phyloP scores from a whole-genome alignment of 208 protist genomes.

The Leishmania tropica region DNA sequence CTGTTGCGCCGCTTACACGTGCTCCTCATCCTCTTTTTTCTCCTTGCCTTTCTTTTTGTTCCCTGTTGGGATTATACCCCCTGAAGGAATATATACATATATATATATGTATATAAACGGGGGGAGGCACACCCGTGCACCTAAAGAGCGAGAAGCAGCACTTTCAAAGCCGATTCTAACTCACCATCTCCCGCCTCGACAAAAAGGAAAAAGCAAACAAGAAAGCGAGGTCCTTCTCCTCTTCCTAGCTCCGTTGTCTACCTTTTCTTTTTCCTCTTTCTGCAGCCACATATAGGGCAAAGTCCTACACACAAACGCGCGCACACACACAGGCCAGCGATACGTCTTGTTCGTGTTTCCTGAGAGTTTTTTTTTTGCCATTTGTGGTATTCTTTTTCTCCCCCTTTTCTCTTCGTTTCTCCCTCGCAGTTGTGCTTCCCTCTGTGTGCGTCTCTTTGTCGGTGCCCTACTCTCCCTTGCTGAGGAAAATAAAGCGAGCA shows the following conservation, averaged over 20 bases:
- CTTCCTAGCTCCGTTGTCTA: neutral
- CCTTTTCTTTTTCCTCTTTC: neutral
- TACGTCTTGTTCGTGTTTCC: neutral
- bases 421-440: neutral
- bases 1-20: neutral
- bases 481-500: neutral
- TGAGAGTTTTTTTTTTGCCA: neutral
- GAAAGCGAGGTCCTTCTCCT: neutral
- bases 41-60: neutral
- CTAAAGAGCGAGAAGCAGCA: neutral
- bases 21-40: constrained; percentile 2
- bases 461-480: neutral
- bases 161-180: neutral
- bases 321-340: neutral
- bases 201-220: neutral
- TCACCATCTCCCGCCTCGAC: neutral
- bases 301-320: neutral
- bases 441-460: neutral
- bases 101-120: too few species aligned
- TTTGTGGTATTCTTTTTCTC: neutral
- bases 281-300: neutral
- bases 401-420: neutral
- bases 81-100: neutral
- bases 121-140: neutral
- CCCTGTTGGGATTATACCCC: neutral